Percentiles rank a stretch among this genome's conserved stretches.
Evolutionary conservation across 164 flowering plant species (phyloP).

Genomic region (Vitis amurensis): DNA sequence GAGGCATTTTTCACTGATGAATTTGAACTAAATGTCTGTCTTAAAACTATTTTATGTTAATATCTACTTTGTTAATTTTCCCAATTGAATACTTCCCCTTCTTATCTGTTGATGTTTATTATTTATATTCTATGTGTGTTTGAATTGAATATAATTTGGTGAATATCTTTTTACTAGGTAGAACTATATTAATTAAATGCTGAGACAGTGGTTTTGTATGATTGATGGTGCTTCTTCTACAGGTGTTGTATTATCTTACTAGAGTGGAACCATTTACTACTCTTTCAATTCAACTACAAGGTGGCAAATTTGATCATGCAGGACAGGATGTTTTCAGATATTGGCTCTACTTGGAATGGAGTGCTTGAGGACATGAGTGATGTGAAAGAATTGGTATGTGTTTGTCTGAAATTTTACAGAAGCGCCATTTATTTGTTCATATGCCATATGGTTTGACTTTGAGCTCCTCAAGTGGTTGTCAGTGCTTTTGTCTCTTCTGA

Average conservation of each 20-base stretch:
- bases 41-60: too few species aligned
- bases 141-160: too few species aligned
- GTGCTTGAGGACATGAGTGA: slow-evolving; percentile 99
- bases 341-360: slow-evolving; percentile 91
- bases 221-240: slow-evolving; percentile 23
- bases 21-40: too few species aligned
- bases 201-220: slow-evolving; percentile 72
- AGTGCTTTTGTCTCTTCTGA: too few species aligned
- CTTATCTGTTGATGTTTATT: not conserved
- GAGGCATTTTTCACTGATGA: too few species aligned
- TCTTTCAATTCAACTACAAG: slow-evolving; percentile 93
- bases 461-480: too few species aligned
- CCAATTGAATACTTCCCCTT: not conserved
- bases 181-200: slow-evolving; percentile 86
- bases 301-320: slow-evolving; percentile 98
- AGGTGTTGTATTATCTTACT: slow-evolving; percentile 91
- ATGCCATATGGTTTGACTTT: not conserved
- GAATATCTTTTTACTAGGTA: too few species aligned
- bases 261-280: slow-evolving; percentile 96
- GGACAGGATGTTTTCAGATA: slow-evolving; percentile 95
- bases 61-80: not conserved
- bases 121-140: too few species aligned
- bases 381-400: slow-evolving; percentile 92
- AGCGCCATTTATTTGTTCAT: not conserved
- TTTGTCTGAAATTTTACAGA: not conserved